A percentile compares a stretch with the other conserved stretches of the same genome.
phyloP scores from a whole-genome alignment of 108 stramenopile genomes.

The Pelagomonas calceolata region DNA sequence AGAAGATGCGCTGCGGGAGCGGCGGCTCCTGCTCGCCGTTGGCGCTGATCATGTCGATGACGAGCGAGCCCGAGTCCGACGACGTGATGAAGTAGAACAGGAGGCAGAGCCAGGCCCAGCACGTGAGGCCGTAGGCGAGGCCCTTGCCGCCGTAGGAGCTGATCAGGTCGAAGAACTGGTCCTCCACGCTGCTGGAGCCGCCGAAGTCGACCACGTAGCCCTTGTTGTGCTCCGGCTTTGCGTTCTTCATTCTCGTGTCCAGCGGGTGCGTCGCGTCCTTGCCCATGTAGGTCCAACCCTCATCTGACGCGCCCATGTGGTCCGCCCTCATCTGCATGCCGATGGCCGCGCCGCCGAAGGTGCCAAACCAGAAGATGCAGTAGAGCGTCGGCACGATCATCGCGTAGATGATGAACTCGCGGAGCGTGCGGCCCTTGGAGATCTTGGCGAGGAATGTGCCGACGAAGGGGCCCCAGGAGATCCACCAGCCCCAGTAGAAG shows the following conservation, averaged over 20 bases:
- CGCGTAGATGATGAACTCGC: slow-evolving; percentile 28
- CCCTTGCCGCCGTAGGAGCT: neutral
- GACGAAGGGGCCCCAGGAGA: slow-evolving; percentile 54
- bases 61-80: slow-evolving; percentile 53
- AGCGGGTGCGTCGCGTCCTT: too few relatives aligned
- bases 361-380: slow-evolving; percentile 42
- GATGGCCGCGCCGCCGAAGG: slow-evolving; percentile 49
- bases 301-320: too few relatives aligned
- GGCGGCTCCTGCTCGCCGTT: slow-evolving; percentile 45
- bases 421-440: slow-evolving; percentile 43
- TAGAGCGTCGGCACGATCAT: slow-evolving; percentile 33
- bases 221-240: too few relatives aligned
- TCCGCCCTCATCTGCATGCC: slow-evolving; percentile 6
- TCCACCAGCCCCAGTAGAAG: slow-evolving; percentile 63
- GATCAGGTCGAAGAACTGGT: neutral
- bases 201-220: neutral
- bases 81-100: slow-evolving; percentile 50
- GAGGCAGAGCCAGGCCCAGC: neutral
- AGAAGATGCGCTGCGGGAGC: slow-evolving; percentile 49
- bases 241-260: too few relatives aligned
- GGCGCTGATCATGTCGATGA: slow-evolving; percentile 46
- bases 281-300: too few relatives aligned
- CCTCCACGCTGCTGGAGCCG: neutral
- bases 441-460: slow-evolving; percentile 57
- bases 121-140: neutral